Evolutionary conservation across 139 green algal genomes (phyloP).

Genomic region (Chlorella sorokiniana): DNA sequence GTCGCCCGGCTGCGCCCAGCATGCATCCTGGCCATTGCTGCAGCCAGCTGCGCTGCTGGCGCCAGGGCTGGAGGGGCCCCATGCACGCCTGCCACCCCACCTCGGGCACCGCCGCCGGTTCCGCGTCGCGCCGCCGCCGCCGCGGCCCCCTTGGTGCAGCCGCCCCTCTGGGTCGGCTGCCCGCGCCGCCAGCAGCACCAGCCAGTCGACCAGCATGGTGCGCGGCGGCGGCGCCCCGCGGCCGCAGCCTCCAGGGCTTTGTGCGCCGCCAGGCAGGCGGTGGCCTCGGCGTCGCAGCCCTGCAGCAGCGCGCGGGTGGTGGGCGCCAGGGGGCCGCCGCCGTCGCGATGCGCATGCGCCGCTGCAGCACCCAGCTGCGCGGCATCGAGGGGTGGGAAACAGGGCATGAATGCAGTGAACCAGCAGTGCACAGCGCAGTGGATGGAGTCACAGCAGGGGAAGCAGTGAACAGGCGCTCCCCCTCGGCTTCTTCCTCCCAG

Average conservation of each 20-base stretch:
- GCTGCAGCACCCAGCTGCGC: slow-evolving; percentile 57
- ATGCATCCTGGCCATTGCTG: neutral
- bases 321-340: slow-evolving; percentile 43
- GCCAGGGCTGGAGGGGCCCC: too few relatives aligned
- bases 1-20: too few relatives aligned
- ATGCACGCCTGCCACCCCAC: neutral
- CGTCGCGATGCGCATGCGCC: slow-evolving; percentile 63
- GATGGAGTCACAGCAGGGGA: neutral
- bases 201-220: slow-evolving; percentile 88
- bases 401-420: neutral
- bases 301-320: slow-evolving; percentile 62
- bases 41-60: neutral
- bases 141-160: neutral
- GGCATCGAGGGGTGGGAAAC: neutral
- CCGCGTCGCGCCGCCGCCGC: neutral
- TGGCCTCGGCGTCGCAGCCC: slow-evolving; percentile 59
- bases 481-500: too few relatives aligned
- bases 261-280: slow-evolving; percentile 76
- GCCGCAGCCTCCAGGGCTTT: slow-evolving; percentile 67
- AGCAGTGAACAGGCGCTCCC: too few relatives aligned
- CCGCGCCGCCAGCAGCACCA: slow-evolving; percentile 73
- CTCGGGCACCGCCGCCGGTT: neutral
- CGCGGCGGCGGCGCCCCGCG: slow-evolving; percentile 63
- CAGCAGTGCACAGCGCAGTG: too few relatives aligned
- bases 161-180: slow-evolving; percentile 4